phyloP scores from a whole-genome alignment of 1,284 basidiomycete species.

The Cryptococcus sp. region DNA sequence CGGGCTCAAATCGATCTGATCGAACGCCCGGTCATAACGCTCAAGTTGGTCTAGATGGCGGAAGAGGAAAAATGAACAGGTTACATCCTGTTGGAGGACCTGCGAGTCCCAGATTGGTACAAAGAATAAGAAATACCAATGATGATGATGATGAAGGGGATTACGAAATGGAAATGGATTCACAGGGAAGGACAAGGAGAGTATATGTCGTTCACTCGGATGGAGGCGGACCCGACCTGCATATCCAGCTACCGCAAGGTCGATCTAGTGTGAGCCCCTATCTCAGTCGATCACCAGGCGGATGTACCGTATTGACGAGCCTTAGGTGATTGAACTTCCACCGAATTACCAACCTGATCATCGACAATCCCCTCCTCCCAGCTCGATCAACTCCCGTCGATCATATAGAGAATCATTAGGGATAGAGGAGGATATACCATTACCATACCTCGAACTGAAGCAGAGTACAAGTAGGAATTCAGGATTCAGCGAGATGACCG shows the following conservation, averaged over 20 bases:
- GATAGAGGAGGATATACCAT: not conserved
- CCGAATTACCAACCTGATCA: conserved; percentile 14
- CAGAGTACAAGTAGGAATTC: not conserved
- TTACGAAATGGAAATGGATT: not conserved
- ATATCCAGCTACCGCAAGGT: conserved; percentile 21
- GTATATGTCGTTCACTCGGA: conserved; percentile 32
- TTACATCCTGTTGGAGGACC: conserved; percentile 1
- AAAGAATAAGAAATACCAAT: not conserved
- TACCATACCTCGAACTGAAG: not conserved
- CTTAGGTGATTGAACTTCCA: conserved; percentile 24
- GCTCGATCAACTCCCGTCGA: not conserved
- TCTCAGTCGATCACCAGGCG: too few species aligned
- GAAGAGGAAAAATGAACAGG: not conserved
- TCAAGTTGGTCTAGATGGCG: not conserved
- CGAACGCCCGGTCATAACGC: not conserved
- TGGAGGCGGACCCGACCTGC: conserved; percentile 19
- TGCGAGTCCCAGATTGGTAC: not conserved
- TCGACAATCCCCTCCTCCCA: not conserved
- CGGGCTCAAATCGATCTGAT: not conserved
- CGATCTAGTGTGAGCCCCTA: conserved; percentile 2
- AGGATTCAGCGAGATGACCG: conserved; percentile 3
- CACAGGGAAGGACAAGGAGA: conserved; percentile 7
- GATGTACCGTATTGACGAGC: too few species aligned
- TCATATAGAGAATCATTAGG: not conserved
- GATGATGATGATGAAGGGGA: conserved; percentile 1